Conservation (phyloP, 2,329 filamentous ascomycete species). For the Pseudogymnoascus sp. region DNA sequence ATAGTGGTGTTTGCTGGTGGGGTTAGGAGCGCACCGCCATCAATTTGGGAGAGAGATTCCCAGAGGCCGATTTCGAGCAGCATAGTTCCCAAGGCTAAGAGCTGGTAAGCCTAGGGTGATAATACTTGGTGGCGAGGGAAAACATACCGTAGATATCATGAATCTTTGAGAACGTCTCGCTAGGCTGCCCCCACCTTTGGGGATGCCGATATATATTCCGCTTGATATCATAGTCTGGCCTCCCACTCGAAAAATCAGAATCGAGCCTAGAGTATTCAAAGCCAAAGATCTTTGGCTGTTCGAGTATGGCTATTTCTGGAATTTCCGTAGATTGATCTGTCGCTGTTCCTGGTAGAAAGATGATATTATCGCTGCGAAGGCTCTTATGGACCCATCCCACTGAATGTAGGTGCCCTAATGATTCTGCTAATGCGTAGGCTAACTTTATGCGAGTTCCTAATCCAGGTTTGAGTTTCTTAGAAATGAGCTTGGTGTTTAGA, state of each 20-base stretch:
- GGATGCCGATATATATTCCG: constrained; percentile 46
- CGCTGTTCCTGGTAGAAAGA: constrained; percentile 9
- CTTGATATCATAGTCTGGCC: neutral
- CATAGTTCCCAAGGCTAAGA: constrained; percentile 38
- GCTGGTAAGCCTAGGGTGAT: neutral
- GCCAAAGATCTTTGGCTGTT: constrained; percentile 11
- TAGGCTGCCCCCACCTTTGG: constrained; percentile 35
- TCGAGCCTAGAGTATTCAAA: constrained; percentile 13
- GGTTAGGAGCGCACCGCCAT: neutral
- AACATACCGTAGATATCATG: constrained; percentile 46
- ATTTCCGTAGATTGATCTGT: neutral
- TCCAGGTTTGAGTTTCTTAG: neutral
- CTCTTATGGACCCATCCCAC: constrained; percentile 12
- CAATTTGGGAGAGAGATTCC: constrained; percentile 20
- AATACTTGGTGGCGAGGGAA: neutral
- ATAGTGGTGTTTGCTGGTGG: constrained; percentile 27
- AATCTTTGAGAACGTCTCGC: constrained; percentile 40
- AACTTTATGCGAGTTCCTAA: neutral
- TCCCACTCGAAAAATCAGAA: constrained; percentile 9
- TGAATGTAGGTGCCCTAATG: neutral
- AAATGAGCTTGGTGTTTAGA: neutral
- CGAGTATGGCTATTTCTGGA: neutral
- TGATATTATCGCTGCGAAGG: constrained; percentile 13
- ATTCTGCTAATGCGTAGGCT: neutral
- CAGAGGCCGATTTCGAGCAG: constrained; percentile 47